phyloP scores from a whole-genome alignment of 2,329 filamentous ascomycete species.

The Apiospora saccharicola region DNA sequence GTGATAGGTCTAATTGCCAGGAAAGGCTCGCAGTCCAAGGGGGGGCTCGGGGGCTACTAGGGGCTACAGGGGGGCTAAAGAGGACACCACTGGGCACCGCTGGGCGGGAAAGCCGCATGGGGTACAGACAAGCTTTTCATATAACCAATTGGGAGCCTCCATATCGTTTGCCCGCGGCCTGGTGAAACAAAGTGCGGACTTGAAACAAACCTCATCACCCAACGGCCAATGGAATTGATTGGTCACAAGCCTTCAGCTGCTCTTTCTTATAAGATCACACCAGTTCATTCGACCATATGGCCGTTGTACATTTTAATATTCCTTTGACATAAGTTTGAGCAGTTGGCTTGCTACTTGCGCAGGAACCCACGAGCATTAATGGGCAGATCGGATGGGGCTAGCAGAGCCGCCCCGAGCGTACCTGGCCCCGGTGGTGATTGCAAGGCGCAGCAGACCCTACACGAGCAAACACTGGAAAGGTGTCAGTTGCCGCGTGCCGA shows the following conservation, averaged over 20 bases:
- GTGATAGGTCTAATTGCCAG: background rate
- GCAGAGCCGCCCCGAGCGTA: background rate
- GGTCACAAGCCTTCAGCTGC: background rate
- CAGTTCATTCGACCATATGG: background rate
- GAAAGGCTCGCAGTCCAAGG: background rate
- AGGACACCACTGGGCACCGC: background rate
- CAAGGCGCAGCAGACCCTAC: background rate
- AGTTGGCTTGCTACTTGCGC: background rate
- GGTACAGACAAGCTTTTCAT: conserved; percentile 22
- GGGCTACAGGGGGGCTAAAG: background rate
- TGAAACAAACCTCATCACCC: conserved; percentile 15
- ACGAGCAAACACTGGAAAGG: background rate
- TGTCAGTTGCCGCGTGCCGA: background rate
- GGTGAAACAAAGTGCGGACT: conserved; percentile 18
- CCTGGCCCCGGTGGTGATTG: conserved; percentile 8
- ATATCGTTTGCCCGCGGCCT: background rate
- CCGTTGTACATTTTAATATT: background rate
- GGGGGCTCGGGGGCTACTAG: background rate
- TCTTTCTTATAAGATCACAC: background rate
- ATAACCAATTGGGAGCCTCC: background rate
- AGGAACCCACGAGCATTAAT: conserved; percentile 4
- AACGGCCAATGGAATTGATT: conserved; percentile 11
- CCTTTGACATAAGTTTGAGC: background rate
- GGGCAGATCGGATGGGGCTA: background rate
- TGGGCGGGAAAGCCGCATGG: conserved; percentile 8